Evolutionary conservation across 257 asterid genomes (phyloP), one percentile per base, ranked within the genome.

Genomic region (Buddleja alternifolia): DNA sequence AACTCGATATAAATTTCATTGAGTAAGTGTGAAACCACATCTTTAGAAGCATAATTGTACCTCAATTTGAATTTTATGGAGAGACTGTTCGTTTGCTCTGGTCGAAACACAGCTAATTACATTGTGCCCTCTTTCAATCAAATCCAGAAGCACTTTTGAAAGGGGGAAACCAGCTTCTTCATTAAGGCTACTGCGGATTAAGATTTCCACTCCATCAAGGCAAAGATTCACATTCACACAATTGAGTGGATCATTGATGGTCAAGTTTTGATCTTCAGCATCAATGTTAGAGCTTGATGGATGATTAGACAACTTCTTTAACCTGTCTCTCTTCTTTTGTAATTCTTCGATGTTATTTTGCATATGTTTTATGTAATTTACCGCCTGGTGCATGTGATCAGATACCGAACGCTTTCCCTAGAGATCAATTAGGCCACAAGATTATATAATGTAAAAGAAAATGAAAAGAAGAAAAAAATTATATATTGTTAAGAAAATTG

Each of bases 321-420:
- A 64, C 4, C 63, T 60, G 4, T 80, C 82, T 69, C 80, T 85
- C 67, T 44, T 57, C 3, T 1, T 25, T 21, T 76, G 17, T 75
- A 78, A 42, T 48, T 77, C 77, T 6, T 73, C 73, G 15, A 82
- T 62, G 23, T 69, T 84, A 14, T 65, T 72, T 54, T 83, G 73
- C 84, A 60, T 66, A 39, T 76, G 39, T 15, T 37, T 75, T 46
- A 86, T 89, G 66, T 86, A 86, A 12, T 42, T 85, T 46, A 67
- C 77, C 0, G 88, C 75, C 53, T 76, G 80, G 10, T 79, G 62
- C 65, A 83, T 66, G 15, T 81, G 87, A 58, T 89, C 90, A 0
- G 80, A 61, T 41, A 69, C 76, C 0, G 88, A 73, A 5, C 84
- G 73, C 62, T 81, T 89, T 10, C 88, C 91, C 96, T 88, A 51